Conservation (phyloP, 116 monocot species). For the Cymodocea nodosa region DNA sequence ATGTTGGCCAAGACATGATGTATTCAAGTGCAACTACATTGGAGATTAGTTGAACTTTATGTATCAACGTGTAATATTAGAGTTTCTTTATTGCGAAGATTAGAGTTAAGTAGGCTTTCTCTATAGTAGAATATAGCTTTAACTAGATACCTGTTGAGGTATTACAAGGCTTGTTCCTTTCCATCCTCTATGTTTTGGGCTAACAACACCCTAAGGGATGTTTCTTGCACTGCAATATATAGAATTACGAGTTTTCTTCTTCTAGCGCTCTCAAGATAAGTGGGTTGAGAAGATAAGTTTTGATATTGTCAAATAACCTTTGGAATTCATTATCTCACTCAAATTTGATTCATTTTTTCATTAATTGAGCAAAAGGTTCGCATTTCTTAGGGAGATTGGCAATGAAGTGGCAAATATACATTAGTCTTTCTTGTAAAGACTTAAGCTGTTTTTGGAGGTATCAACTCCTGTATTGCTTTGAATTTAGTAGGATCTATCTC, state of each 20-base stretch:
- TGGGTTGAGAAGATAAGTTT: slow-evolving; percentile 1
- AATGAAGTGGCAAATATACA: background rate
- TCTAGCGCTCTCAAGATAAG: background rate
- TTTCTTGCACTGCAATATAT: background rate
- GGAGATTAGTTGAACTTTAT: background rate
- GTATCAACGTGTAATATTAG: background rate
- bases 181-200: background rate
- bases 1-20: too few species aligned
- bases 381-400: background rate
- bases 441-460: background rate
- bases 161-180: slow-evolving; percentile 1
- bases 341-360: background rate
- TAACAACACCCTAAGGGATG: background rate
- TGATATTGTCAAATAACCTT: background rate
- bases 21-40: background rate
- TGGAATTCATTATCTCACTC: too few species aligned
- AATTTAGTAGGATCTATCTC: too few species aligned
- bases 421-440: background rate
- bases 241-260: background rate
- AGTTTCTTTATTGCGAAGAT: background rate
- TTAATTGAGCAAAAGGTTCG: background rate
- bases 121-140: background rate
- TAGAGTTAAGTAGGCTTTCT: too few species aligned
- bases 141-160: background rate
- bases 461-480: too few species aligned